Evolutionary conservation across 371 early-diverging fungal genomes (phyloP).

Genomic region (Paramicrosporidium saccamoebae): DNA sequence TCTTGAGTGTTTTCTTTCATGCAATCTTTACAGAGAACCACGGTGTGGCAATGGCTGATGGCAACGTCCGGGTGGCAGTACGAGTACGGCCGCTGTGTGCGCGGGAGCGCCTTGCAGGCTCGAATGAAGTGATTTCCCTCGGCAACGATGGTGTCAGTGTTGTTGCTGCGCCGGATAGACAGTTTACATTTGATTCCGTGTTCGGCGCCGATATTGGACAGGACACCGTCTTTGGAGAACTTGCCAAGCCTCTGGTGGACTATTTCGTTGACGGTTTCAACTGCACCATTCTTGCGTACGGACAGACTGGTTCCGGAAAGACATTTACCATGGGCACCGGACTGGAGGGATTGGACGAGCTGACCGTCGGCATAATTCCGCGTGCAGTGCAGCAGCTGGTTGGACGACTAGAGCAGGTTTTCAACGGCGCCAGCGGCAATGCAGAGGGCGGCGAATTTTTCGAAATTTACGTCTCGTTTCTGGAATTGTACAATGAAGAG

Average conservation of each 20-base stretch:
- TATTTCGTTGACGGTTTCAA: slow-evolving; percentile 77
- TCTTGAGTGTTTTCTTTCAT: too few relatives aligned
- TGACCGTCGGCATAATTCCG: slow-evolving; percentile 47
- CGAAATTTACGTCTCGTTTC: slow-evolving; percentile 28
- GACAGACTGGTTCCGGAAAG: slow-evolving; percentile 85
- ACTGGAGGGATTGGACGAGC: slow-evolving; percentile 21
- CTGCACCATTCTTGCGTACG: slow-evolving; percentile 90
- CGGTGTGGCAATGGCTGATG: too few relatives aligned
- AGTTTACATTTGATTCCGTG: slow-evolving; percentile 53
- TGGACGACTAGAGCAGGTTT: slow-evolving; percentile 2
- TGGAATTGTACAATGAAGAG: slow-evolving; percentile 95
- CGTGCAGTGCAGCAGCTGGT: slow-evolving; percentile 48
- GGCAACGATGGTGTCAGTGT: too few relatives aligned
- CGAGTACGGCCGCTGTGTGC: slow-evolving; percentile 9
- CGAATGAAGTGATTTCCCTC: too few relatives aligned
- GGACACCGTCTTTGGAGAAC: slow-evolving; percentile 24
- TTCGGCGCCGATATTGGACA: slow-evolving; percentile 34
- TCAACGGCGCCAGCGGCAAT: slow-evolving; percentile 5
- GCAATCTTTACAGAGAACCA: too few relatives aligned
- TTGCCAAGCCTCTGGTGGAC: slow-evolving; percentile 28
- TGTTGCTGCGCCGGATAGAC: too few relatives aligned
- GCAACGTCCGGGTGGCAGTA: too few relatives aligned
- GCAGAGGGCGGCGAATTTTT: slow-evolving; percentile 9
- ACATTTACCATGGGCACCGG: slow-evolving; percentile 94
- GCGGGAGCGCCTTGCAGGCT: slow-evolving; percentile 5